Base-by-base conservation (phyloP, 495 filamentous ascomycete species). In the Melanomma pulvis-pyrius region DNA sequence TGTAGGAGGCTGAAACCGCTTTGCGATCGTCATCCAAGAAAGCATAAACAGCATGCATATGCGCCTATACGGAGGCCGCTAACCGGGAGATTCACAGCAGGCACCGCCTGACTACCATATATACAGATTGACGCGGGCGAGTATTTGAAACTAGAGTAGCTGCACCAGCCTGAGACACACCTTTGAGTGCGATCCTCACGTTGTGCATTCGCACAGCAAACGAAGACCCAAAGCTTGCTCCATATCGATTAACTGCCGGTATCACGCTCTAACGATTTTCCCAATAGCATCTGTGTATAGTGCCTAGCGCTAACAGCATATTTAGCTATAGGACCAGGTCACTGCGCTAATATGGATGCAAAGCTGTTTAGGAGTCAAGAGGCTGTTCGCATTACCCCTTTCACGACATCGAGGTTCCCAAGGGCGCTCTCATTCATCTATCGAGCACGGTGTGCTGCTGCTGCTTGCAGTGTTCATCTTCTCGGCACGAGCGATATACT, bases 41-140 rank as follows among this genome's bases (percentile, higher is more conserved):
- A 11, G 24, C 22, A 28, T 1, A 54, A 30, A 48, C 19, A 17
- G 26, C 34, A 54, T 67, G 58, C 57, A 61, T 61, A 61, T 61
- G 58, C 58, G 58, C 49, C 49, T 32, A 61, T 57, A 46, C 63
- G 63, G 54, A 59, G 26, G 44, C 17, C 5, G 19, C 48, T 25
- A n/a, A 26, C 48, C 21, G 48, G 25, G 25, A 17, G 21, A 7
- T 6, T 41, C 34, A 41, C 34, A 47, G 17, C 17, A 47, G 5
- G 44, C 5, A 19, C 22, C 25, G 7, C 21, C 22, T 28, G 48
- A 50, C 48, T 25, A 26, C 48, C 48, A 36, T 50, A 24, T 15
- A 44, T 24, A 50, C 48, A 25, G 15, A 50, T 50, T 50, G 48
- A n/a, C 44, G 15, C 44, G 17, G 44, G 6, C 15, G 44, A n/a